Evolutionary conservation across 106 monocot species (phyloP), one percentile per base, ranked within the genome.

Genomic region (Allium cepa): DNA sequence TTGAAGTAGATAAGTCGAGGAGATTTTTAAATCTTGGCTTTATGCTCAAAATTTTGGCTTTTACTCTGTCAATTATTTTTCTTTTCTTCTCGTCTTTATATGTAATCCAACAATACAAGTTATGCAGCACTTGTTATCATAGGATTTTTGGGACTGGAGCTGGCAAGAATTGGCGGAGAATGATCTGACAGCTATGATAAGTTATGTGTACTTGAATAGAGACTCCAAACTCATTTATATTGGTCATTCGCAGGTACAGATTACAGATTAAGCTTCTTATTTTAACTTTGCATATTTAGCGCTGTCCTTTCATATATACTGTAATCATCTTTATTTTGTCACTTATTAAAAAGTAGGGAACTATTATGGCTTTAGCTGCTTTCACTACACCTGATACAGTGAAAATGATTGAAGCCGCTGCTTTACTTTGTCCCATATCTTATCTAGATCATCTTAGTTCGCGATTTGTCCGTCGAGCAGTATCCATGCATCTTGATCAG

Each of bases 61-160:
- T 36, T 22, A 22, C 36, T 36, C 36, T 36, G 36, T 36, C 36
- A 36, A 22, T 22, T 22, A 22, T 22, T 22, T 22, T 22, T 0
- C 22, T 22, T 22, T 22, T 0, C 36, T 36, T 36, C 36, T 36
- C 36, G 36, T 36, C 36, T 36, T 36, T 36, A 36, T 36, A 36
- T 36, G 36, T 63, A 16, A 46, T 46, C 16, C 53, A 56, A 56
- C 7, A 26, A 8, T 69, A 69, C 56, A 45, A 56, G 15, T 63
- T 66, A 75, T 50, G 4, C n/a, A 17, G 2, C 14, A 49, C 12
- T 17, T 70, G 17, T 69, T 68, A 36, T 72, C 50, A 57, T 74
- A 96, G 92, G 84, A 53, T 18, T 97, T 92, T 82, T 97, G 97
- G 97, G 87, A 92, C 66, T 97, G 97, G 97, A 89, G 89, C 75